These are phyloP conservation scores for Yamadazyma dushanensis DNA, from an alignment of 1,139 yeast species.

Conservation along the genomic window DNA sequence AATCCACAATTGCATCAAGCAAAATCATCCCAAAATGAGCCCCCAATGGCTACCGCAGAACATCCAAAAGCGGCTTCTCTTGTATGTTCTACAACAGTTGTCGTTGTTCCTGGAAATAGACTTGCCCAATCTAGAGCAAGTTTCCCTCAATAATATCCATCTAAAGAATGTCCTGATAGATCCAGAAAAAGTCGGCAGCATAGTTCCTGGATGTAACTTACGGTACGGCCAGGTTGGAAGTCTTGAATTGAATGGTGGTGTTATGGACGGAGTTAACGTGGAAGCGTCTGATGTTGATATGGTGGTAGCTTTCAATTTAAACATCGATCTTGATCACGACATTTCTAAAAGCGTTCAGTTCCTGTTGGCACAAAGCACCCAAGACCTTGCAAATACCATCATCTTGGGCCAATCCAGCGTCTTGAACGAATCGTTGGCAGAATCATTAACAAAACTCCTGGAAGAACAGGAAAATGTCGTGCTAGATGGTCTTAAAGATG, in stretches of 20 bases:
- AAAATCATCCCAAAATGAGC: slow-evolving; percentile 35
- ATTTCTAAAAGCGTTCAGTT: slow-evolving; percentile 35
- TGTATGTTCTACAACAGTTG: slow-evolving; percentile 77
- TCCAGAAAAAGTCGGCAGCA: slow-evolving; percentile 61
- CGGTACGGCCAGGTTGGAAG: slow-evolving; percentile 62
- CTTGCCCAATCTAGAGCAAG: slow-evolving; percentile 72
- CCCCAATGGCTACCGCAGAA: slow-evolving; percentile 83
- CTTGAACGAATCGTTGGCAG: slow-evolving; percentile 15
- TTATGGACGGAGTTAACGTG: slow-evolving; percentile 66
- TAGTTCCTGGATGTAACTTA: slow-evolving; percentile 64
- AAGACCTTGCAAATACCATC: slow-evolving; percentile 63
- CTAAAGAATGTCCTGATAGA: slow-evolving; percentile 68
- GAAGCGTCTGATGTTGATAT: slow-evolving; percentile 57
- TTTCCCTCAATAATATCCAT: slow-evolving; percentile 57
- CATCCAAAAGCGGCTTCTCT: slow-evolving; percentile 75
- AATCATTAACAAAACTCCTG: slow-evolving; percentile 1
- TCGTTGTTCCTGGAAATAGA: slow-evolving; percentile 84
- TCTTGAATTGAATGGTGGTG: slow-evolving; percentile 48
- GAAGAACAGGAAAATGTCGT: neutral
- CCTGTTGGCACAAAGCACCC: slow-evolving; percentile 62
- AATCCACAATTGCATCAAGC: no score
- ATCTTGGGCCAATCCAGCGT: slow-evolving; percentile 30
- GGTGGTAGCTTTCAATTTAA: slow-evolving; percentile 52
- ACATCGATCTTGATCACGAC: slow-evolving; percentile 25
- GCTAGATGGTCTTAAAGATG: no score